These are phyloP conservation scores for Lasiodiplodia hormozganensis DNA, from an alignment of 2,329 filamentous ascomycete genomes.

Conservation along the genomic window DNA sequence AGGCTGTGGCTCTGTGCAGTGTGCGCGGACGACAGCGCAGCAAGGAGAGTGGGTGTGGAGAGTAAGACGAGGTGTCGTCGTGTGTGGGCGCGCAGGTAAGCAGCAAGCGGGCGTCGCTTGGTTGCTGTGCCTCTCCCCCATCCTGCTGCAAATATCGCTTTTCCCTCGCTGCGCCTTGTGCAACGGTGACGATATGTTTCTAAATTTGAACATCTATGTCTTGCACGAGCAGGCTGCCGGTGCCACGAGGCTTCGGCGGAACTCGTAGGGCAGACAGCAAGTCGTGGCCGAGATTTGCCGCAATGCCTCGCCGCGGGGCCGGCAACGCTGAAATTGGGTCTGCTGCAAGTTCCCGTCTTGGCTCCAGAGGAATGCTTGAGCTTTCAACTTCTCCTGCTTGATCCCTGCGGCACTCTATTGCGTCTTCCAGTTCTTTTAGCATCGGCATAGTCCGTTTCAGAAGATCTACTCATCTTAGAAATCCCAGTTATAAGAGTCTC, in stretches of 20 bases:
- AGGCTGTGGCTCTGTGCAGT: neutral
- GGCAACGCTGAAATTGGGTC: neutral
- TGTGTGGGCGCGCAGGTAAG: neutral
- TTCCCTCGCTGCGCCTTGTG: neutral
- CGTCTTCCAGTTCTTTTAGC: too few relatives aligned
- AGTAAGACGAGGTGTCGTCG: neutral
- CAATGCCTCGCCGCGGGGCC: neutral
- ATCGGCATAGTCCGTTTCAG: too few relatives aligned
- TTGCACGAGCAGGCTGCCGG: neutral
- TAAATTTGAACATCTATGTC: neutral
- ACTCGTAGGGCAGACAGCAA: neutral
- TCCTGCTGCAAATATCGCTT: neutral
- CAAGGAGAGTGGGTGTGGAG: neutral
- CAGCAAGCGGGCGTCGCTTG: neutral
- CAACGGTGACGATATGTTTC: neutral
- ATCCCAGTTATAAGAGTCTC: too few relatives aligned
- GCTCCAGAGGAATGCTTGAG: too few relatives aligned
- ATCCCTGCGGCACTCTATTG: too few relatives aligned
- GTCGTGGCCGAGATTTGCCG: neutral
- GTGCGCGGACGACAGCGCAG: neutral
- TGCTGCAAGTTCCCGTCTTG: neutral
- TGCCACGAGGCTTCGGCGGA: neutral
- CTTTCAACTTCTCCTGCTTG: too few relatives aligned
- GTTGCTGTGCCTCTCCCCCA: neutral
- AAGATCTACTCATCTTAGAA: too few relatives aligned